A percentile compares a stretch with the other conserved stretches of the same genome.
Conservation (phyloP, 1,139 yeast species). For the Candida dubliniensis region DNA sequence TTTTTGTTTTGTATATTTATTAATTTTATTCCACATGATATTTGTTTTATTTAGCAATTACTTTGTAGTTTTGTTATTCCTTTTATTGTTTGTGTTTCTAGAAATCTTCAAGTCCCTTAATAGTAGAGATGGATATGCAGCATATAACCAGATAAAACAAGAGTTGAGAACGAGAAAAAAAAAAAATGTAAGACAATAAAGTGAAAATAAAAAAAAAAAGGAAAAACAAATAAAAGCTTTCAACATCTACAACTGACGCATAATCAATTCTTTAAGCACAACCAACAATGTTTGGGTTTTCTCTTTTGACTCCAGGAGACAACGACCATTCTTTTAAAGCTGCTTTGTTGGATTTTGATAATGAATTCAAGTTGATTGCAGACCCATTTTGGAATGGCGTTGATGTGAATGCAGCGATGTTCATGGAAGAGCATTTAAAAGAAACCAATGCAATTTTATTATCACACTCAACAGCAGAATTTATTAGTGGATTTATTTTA, state of each 20-base stretch:
- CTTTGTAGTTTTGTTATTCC: too few relatives aligned
- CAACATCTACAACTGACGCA: background rate
- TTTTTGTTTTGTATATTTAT: background rate
- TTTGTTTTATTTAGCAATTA: background rate
- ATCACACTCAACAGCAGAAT: constrained; percentile 84
- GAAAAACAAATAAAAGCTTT: background rate
- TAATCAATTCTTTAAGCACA: background rate
- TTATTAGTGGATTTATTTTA: constrained; percentile 76
- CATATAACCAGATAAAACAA: too few relatives aligned
- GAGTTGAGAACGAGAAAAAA: background rate
- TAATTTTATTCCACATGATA: background rate
- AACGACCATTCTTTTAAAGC: constrained; percentile 40
- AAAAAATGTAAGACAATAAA: background rate
- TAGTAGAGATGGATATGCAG: too few relatives aligned
- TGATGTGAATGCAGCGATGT: constrained; percentile 34
- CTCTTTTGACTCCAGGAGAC: constrained; percentile 35
- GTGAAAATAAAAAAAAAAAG: background rate
- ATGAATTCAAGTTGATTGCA: constrained; percentile 53
- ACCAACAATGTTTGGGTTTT: constrained; percentile 39
- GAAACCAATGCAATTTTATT: constrained; percentile 67
- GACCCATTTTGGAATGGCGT: constrained; percentile 76
- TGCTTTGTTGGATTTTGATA: constrained; percentile 44
- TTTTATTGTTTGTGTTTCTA: too few relatives aligned
- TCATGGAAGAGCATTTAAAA: constrained; percentile 46
- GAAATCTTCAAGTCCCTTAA: too few relatives aligned